Conservation (phyloP, 306 rosid species). For the Bauhinia variegata region DNA sequence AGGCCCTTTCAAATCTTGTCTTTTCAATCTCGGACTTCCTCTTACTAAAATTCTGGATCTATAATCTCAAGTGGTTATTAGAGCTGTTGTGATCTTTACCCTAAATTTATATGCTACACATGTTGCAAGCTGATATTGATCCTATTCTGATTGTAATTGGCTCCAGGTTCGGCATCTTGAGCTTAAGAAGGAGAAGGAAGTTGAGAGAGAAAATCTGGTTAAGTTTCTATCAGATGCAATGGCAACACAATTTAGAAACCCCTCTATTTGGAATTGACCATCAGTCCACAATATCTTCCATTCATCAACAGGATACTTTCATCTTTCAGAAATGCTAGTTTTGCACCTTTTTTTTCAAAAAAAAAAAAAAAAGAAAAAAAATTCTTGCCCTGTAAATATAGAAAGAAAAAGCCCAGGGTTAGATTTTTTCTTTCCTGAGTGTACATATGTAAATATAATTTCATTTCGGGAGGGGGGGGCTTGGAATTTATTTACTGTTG, state of each 20-base stretch:
- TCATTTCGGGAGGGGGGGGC: no score
- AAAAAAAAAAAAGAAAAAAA: no score
- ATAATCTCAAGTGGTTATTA: neutral
- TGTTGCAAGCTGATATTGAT: no score
- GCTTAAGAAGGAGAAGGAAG: slow-evolving; percentile 76
- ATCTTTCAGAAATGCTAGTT: slow-evolving; percentile 30
- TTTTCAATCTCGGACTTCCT: no score
- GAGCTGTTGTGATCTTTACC: neutral
- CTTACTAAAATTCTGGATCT: no score
- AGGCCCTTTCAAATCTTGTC: no score
- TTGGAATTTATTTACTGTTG: no score
- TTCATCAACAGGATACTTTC: slow-evolving; percentile 15
- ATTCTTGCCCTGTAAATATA: no score
- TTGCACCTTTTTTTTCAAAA: slow-evolving; percentile 42
- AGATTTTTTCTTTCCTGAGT: no score
- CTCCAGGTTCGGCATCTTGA: slow-evolving; percentile 92
- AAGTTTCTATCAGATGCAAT: slow-evolving; percentile 74
- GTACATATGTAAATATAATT: no score
- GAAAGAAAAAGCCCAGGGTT: no score
- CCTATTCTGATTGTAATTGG: slow-evolving; percentile 24
- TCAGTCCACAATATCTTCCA: slow-evolving; percentile 25
- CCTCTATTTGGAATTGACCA: slow-evolving; percentile 71
- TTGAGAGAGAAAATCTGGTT: slow-evolving; percentile 60
- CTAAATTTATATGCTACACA: neutral
- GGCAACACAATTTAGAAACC: slow-evolving; percentile 78